Evolutionary conservation across 352 stramenopile genomes (phyloP), one percentile per base, ranked within the genome.

Genomic region (Discostella stelligera): DNA sequence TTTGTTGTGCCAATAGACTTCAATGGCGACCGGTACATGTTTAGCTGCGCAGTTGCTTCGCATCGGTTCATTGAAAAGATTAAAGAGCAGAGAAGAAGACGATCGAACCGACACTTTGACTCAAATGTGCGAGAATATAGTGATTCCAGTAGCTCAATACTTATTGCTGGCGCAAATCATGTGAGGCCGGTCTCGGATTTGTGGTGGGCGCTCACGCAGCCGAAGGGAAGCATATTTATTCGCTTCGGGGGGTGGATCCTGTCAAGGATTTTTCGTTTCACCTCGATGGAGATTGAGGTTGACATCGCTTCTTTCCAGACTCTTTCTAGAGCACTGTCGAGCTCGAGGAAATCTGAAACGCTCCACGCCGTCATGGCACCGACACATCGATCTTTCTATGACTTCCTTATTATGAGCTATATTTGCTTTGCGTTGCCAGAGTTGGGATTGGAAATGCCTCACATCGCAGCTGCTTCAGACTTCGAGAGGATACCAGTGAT

Each of bases 351-450:
- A 41, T 56, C 44, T 11, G 44, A 66, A 11, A 60, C 52, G 18
- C 62, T 54, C 20, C 59, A 79, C 39, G 67, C 94, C 16, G 69
- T 95, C 49, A 74, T 95, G 30, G 83, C 84, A 20, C 91, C 91
- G n/a, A 95, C 89, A 5, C 91, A 95, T 83, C 80, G 91, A 32
- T 94, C 87, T 13, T 90, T 94, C 48, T 90, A 93, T 56, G 91
- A 95, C 74, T 95, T 95, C 64, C 74, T 95, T 14, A 77, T 95
- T 30, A 44, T 94, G 13, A 93, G 86, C 63, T 94, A 84, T 67
- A 48, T 91, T 25, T 77, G 78, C 41, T 94, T 94, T 74, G 73
- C 85, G 30, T 44, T 93, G 18, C 89, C 89, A 48, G 89, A 94
- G 62, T 71, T 94, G 16, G 80, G 81, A 21, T 39, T 94, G 16